Conservation (phyloP, 2,329 filamentous ascomycete genomes). For the Apiospora aurea region DNA sequence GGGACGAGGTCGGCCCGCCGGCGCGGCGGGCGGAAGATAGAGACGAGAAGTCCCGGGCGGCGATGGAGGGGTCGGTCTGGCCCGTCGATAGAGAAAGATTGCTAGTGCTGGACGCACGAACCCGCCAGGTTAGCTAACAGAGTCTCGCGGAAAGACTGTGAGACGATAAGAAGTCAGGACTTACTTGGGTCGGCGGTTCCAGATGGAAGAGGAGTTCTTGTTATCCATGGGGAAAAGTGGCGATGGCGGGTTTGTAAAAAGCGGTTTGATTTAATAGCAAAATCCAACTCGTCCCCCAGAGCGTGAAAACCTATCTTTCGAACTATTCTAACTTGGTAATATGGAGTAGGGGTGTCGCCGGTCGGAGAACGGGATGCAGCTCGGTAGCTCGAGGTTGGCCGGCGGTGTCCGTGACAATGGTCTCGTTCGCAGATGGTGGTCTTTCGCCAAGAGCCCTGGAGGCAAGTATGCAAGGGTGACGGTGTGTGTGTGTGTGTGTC, state of each 20-base stretch:
- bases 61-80: constrained; percentile 53
- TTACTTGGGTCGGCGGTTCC: constrained; percentile 86
- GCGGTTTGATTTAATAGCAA: constrained; percentile 14
- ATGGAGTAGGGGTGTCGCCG: not conserved
- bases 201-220: constrained; percentile 54
- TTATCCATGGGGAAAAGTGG: constrained; percentile 58
- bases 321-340: constrained; percentile 5
- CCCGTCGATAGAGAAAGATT: constrained; percentile 88
- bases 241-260: constrained; percentile 14
- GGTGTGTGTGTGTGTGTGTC: not conserved
- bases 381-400: not conserved
- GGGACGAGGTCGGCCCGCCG: constrained; percentile 72
- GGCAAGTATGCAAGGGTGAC: not conserved
- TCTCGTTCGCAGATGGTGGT: constrained; percentile 6
- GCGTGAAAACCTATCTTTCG: constrained; percentile 2
- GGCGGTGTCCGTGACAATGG: not conserved
- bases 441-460: not conserved
- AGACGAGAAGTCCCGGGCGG: constrained; percentile 53
- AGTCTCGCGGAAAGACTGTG: not conserved
- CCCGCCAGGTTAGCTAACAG: not conserved
- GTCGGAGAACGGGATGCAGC: not conserved
- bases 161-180: constrained; percentile 39
- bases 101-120: constrained; percentile 66
- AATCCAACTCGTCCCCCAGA: constrained; percentile 20
- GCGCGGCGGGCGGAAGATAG: constrained; percentile 61